Evolutionary conservation across 2,329 filamentous ascomycete genomes (phyloP), one percentile per base, ranked within the genome.

Genomic region (Nectriaceae sp.): DNA sequence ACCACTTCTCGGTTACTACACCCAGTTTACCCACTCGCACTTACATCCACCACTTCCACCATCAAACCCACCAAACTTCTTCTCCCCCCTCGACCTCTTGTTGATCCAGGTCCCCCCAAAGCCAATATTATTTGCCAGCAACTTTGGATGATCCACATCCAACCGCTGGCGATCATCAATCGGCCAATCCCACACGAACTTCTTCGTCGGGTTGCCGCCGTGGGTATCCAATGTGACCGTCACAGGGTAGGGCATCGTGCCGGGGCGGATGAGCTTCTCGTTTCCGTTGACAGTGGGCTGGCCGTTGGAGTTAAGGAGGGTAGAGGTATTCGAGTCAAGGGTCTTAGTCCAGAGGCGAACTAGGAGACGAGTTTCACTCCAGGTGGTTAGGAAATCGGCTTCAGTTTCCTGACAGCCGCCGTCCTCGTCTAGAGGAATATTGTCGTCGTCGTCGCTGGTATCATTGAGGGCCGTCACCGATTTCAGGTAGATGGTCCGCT

Each of bases 401-500:
- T 83, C 79, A 2, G 67, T 67, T 58, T 78, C 70, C 26, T 69
- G 67, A 18, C 78, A 71, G 8, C 84, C 84, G 33, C 84, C 83
- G 51, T 81, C 69, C 39, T 71, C 59, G 56, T 86, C 83, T 21
- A 75, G 69, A 1, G 75, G 69, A 3, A 75, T 66, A 41, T 71
- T 31, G 26, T 15, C 26, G 33, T 36, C 16, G 6, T 64, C 65
- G n/a, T 71, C 65, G 13, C 65, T 63, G 15, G 74, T 74, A n/a
- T 63, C 62, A 53, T 79, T 77, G 49, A 82, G 65, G 1, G 72
- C 66, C 1, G 70, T 69, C 11, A 77, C 71, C 15, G 83, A 84
- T 58, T 85, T 83, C 53, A 96, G 76, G 73, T 93, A 96, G 54
- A 96, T 89, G 8, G 87, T 88, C 56, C 91, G 89, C 70, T 91